Conservation (phyloP, 2,329 filamentous ascomycete species). For the Botryotinia narcissicola region DNA sequence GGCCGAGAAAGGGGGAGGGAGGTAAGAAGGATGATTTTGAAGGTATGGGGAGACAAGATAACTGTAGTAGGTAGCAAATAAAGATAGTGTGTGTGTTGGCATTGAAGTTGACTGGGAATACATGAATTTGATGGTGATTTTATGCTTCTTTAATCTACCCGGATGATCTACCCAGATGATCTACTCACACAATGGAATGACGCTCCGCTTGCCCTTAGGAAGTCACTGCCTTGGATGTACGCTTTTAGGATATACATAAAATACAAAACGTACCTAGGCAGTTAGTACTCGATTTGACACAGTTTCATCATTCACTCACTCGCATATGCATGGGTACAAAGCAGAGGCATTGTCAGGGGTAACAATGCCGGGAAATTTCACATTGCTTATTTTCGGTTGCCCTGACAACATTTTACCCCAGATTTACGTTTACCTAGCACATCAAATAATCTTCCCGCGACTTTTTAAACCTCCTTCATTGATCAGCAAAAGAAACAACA, state of each 20-base stretch:
- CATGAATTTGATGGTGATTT: neutral
- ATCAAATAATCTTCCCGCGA: slow-evolving; percentile 16
- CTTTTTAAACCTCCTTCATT: slow-evolving; percentile 7
- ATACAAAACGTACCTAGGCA: neutral
- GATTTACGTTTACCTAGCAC: neutral
- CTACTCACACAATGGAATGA: neutral
- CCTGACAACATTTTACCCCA: slow-evolving; percentile 16
- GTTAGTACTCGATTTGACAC: neutral
- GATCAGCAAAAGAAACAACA: slow-evolving; percentile 8
- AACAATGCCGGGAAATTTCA: neutral
- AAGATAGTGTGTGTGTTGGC: neutral
- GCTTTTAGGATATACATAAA: neutral
- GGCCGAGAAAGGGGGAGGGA: neutral
- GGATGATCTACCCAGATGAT: neutral
- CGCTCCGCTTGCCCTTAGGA: neutral
- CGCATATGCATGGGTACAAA: neutral
- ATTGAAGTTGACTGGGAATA: neutral
- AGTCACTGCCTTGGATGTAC: neutral
- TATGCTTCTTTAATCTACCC: neutral
- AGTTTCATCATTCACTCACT: neutral
- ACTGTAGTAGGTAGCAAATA: neutral
- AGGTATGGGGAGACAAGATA: neutral
- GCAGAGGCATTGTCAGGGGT: neutral
- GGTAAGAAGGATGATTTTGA: neutral
- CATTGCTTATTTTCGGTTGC: slow-evolving; percentile 7